These are phyloP conservation scores for Craterostigma plantagineum DNA, from an alignment of 257 asterid species.

Conservation along the genomic window DNA sequence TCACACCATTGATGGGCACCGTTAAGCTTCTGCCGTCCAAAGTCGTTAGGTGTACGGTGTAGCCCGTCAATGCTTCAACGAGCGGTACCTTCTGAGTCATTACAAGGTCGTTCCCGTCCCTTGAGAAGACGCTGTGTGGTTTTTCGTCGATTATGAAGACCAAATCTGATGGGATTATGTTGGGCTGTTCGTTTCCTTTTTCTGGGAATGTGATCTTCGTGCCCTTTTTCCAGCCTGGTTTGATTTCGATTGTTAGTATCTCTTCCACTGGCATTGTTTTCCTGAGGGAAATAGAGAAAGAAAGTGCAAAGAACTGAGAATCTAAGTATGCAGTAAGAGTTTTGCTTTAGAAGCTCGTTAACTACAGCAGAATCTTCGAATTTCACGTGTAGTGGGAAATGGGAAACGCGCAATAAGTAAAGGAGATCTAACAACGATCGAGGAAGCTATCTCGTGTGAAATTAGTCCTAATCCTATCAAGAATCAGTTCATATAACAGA, in stretches of 20 bases:
- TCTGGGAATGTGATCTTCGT: constrained; percentile 93
- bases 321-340: background rate
- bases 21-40: constrained; percentile 63
- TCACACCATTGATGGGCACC: constrained; percentile 34
- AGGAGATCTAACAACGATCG: no score
- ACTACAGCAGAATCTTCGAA: no score
- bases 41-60: constrained; percentile 39
- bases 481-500: no score
- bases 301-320: background rate
- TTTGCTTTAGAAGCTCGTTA: no score
- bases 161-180: constrained; percentile 50
- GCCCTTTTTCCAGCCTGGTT: constrained; percentile 93
- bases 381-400: no score
- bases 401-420: no score
- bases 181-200: constrained; percentile 76
- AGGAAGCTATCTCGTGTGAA: no score
- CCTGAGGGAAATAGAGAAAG: constrained; percentile 18
- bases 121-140: constrained; percentile 48
- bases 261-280: constrained; percentile 57
- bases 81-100: constrained; percentile 37
- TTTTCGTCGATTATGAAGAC: constrained; percentile 74
- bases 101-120: constrained; percentile 69
- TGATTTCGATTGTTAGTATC: constrained; percentile 49
- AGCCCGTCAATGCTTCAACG: constrained; percentile 62
- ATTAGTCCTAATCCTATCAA: no score